These are phyloP conservation scores for Cordia subcordata DNA, from an alignment of 257 asterid species.

Conservation along the genomic window DNA sequence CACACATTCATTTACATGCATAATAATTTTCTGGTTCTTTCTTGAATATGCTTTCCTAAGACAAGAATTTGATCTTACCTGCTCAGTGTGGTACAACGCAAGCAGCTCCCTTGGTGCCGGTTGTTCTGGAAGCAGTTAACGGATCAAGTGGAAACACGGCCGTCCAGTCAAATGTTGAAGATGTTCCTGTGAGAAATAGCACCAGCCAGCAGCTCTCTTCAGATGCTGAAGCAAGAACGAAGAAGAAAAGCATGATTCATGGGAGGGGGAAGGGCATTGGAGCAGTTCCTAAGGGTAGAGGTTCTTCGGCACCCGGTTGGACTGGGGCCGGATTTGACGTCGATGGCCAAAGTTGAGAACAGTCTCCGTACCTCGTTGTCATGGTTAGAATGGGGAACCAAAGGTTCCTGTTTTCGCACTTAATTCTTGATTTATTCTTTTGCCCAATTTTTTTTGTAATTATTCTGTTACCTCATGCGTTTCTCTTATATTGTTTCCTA, in stretches of 20 bases:
- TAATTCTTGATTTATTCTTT: too few species aligned
- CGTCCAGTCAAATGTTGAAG: conserved; percentile 31
- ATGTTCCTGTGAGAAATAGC: conserved; percentile 26
- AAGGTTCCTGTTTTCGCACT: too few species aligned
- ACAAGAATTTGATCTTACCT: conserved; percentile 33
- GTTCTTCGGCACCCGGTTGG: conserved; percentile 67
- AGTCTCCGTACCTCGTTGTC: background rate
- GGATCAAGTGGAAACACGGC: conserved; percentile 27
- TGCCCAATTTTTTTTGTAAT: too few species aligned
- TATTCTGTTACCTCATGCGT: too few species aligned
- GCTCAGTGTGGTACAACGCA: conserved; percentile 32
- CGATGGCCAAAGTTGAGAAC: conserved; percentile 62
- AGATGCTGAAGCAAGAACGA: conserved; percentile 54
- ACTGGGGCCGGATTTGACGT: conserved; percentile 90
- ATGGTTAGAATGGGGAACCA: too few species aligned
- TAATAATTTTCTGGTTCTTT: conserved; percentile 7
- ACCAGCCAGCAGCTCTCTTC: conserved; percentile 35
- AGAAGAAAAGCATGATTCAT: conserved; percentile 52
- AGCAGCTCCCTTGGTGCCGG: conserved; percentile 36
- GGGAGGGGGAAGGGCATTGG: conserved; percentile 78
- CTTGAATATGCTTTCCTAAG: conserved; percentile 31
- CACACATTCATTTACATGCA: background rate
- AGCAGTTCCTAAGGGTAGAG: conserved; percentile 67
- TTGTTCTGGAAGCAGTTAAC: conserved; percentile 29
- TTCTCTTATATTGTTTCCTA: too few species aligned